phyloP scores from a whole-genome alignment of 2,329 filamentous ascomycete genomes.

The Malbranchea cinnamomea region DNA sequence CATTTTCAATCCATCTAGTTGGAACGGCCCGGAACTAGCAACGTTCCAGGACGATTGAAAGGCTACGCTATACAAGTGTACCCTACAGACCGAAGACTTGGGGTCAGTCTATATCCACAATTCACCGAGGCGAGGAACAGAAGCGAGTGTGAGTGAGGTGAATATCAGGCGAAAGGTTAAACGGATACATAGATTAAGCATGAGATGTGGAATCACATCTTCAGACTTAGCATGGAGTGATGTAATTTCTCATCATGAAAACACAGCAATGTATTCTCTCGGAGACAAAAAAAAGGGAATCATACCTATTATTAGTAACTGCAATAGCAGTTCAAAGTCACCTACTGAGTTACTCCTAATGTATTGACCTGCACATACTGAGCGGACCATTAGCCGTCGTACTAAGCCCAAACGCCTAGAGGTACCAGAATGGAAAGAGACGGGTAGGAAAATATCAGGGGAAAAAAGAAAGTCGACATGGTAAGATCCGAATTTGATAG shows the following conservation, averaged over 20 bases:
- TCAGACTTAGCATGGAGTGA: conserved; percentile 53
- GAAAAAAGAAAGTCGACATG: background rate
- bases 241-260: conserved; percentile 11
- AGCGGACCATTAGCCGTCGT: no score
- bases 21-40: conserved; percentile 30
- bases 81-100: no score
- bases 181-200: conserved; percentile 43
- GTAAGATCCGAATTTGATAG: conserved; percentile 32
- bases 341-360: no score
- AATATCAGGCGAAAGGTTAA: conserved; percentile 50
- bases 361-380: no score
- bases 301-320: no score
- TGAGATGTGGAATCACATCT: conserved; percentile 30
- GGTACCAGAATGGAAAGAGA: conserved; percentile 26
- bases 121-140: conserved; percentile 3
- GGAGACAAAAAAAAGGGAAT: conserved; percentile 10
- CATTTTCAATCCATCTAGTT: conserved; percentile 18
- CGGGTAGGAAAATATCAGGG: conserved; percentile 31
- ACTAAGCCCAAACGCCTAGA: no score
- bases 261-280: conserved; percentile 4
- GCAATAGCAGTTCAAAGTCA: no score
- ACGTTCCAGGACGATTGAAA: conserved; percentile 32
- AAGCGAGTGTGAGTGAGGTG: conserved; percentile 7
- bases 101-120: no score
- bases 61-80: no score